These are phyloP conservation scores for Phyllosticta citribraziliensis DNA, from an alignment of 2,329 filamentous ascomycete species.

Conservation along the genomic window DNA sequence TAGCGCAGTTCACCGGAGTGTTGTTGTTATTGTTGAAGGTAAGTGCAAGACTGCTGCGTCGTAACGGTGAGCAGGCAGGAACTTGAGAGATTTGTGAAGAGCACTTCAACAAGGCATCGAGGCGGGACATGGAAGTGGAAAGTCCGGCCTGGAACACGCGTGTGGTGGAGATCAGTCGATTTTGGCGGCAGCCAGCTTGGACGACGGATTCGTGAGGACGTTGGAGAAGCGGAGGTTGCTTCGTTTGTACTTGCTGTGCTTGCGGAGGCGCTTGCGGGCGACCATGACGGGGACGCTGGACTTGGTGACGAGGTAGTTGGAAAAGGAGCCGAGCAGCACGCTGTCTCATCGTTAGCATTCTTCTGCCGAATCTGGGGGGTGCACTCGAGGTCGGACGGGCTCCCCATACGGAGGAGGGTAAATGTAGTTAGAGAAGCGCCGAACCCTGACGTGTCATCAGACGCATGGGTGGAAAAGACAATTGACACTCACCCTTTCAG, in stretches of 20 bases:
- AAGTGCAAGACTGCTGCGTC: no score
- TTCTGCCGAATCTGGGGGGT: background rate
- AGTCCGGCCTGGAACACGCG: background rate
- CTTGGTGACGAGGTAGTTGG: conserved; percentile 94
- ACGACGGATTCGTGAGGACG: conserved; percentile 62
- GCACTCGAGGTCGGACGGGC: background rate
- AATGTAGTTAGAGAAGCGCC: background rate
- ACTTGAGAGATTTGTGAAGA: no score
- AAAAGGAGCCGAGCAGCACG: conserved; percentile 90
- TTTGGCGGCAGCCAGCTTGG: conserved; percentile 61
- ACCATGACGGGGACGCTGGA: conserved; percentile 98
- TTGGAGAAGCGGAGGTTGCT: conserved; percentile 66
- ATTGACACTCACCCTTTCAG: conserved; percentile 66
- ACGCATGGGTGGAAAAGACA: background rate
- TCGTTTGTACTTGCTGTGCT: conserved; percentile 73
- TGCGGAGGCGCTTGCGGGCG: conserved; percentile 77
- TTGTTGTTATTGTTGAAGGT: no score
- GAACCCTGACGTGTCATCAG: background rate
- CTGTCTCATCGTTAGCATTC: conserved; percentile 35
- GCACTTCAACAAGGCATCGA: no score
- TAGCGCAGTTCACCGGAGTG: no score
- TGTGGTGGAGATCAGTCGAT: conserved; percentile 49
- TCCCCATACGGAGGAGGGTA: background rate
- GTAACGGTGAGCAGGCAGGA: no score
- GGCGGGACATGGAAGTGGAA: no score